A percentile compares a stretch with the other conserved stretches of the same genome.
Evolutionary conservation across 1,139 yeast species (phyloP).

Genomic region (Blastobotrys indianensis): DNA sequence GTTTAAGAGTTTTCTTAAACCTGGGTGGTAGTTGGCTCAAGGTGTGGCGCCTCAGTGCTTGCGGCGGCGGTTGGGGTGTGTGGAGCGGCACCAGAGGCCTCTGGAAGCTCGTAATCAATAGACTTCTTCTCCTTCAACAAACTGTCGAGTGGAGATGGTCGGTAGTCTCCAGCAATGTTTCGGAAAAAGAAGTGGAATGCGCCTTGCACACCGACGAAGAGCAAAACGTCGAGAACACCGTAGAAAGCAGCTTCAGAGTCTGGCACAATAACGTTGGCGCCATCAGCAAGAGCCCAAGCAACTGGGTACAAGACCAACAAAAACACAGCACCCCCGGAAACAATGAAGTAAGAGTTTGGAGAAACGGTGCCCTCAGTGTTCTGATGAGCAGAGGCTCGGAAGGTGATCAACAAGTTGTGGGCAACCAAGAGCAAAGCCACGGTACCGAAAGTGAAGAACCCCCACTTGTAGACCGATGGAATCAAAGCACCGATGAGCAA

Average conservation of each 20-base stretch:
- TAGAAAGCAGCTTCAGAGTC: slow-evolving; percentile 61
- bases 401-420: slow-evolving; percentile 21
- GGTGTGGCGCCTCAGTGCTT: too few relatives aligned
- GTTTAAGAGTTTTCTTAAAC: too few relatives aligned
- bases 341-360: slow-evolving; percentile 10
- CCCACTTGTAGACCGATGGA: slow-evolving; percentile 60
- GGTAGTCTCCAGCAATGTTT: slow-evolving; percentile 11
- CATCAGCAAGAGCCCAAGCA: slow-evolving; percentile 59
- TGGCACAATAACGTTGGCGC: slow-evolving; percentile 61
- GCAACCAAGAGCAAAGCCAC: slow-evolving; percentile 26
- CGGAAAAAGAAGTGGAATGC: slow-evolving; percentile 22
- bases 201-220: slow-evolving; percentile 36
- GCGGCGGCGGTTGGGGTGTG: too few relatives aligned
- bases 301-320: slow-evolving; percentile 50
- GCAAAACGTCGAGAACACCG: slow-evolving; percentile 52
- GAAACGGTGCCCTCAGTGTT: slow-evolving; percentile 10
- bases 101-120: too few relatives aligned
- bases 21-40: too few relatives aligned
- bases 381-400: slow-evolving; percentile 18
- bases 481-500: slow-evolving; percentile 52
- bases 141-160: too few relatives aligned
- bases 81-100: too few relatives aligned
- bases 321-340: slow-evolving; percentile 31
- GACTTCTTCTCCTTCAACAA: too few relatives aligned
- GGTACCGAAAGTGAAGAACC: slow-evolving; percentile 45